Evolutionary conservation across 208 protist species (phyloP), one percentile per base, ranked within the genome.

Genomic region (Trypanosoma caninum): DNA sequence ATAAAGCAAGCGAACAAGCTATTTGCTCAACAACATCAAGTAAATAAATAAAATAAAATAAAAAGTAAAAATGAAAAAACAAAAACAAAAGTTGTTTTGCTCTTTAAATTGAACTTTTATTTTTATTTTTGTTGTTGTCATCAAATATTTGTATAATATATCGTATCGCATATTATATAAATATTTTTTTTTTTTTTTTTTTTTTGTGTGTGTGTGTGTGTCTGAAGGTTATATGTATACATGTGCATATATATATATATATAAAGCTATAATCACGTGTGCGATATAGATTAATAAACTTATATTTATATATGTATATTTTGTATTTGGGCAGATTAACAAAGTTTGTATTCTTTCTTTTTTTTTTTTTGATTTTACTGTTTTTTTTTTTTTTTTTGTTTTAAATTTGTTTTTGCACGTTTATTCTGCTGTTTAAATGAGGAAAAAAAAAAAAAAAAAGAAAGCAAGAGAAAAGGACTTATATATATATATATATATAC

Each of bases 281-380:
- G n/a, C n/a, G n/a, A n/a, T n/a, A 37, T 7, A 61, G 34, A 38
- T 38, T 38, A 38, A 7, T 14, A 14, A 13, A 7, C 34, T 14
- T 30, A 48, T 16, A 33, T 46, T 51, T 56, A 64, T 62, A 33
- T 53, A 33, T 53, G 68, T 65, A 5, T 37, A 56, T 60, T 50
- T 60, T 53, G 44, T 38, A 38, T n/a, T n/a, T n/a, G n/a, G n/a
- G n/a, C n/a, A n/a, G n/a, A n/a, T n/a, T n/a, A n/a, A n/a, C n/a
- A n/a, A n/a, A n/a, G n/a, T 18, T 55, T 20, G 11, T 56, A 59
- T 66, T 25, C 25, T 50, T 63, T 34, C 38, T 56, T 14, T 50
- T 56, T 65, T 60, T 56, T 6, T 50, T 64, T 37, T 31, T 35
- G 47, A 18, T 52, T 37, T n/a, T 52, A 35, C 2, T 33, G 6